These are phyloP conservation scores for Amylostereum areolatum DNA, from an alignment of 1,284 basidiomycete genomes.

Conservation along the genomic window DNA sequence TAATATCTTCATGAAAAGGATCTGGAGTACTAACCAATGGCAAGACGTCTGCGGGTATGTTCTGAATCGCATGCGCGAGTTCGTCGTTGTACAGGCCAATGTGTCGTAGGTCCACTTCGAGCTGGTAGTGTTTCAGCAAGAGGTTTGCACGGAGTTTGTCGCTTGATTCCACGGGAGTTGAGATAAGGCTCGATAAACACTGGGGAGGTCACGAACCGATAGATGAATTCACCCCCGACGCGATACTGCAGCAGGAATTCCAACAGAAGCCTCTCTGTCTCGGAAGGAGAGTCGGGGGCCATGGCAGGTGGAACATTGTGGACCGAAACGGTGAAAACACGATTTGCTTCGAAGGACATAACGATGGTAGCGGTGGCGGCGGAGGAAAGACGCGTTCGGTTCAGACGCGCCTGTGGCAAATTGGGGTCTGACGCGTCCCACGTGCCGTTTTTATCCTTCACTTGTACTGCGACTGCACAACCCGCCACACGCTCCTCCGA, in stretches of 20 bases:
- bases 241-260: slow-evolving; percentile 87
- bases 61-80: slow-evolving; percentile 86
- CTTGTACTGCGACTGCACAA: no score
- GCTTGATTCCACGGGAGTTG: slow-evolving; percentile 34
- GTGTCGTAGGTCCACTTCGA: slow-evolving; percentile 92
- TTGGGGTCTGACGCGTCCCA: slow-evolving; percentile 5
- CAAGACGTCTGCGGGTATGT: slow-evolving; percentile 84
- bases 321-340: slow-evolving; percentile 74
- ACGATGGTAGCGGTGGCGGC: slow-evolving; percentile 18
- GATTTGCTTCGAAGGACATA: slow-evolving; percentile 73
- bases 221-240: slow-evolving; percentile 84
- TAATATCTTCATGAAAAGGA: not conserved
- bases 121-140: slow-evolving; percentile 84
- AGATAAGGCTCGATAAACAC: slow-evolving; percentile 8
- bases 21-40: slow-evolving; percentile 58
- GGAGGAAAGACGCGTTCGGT: not conserved
- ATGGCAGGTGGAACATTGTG: slow-evolving; percentile 50
- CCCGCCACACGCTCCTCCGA: no score
- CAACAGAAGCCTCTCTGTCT: slow-evolving; percentile 73
- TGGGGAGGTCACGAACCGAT: slow-evolving; percentile 47
- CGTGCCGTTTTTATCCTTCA: not conserved
- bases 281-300: slow-evolving; percentile 65
- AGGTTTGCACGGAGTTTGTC: slow-evolving; percentile 89
- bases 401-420: no score
- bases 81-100: slow-evolving; percentile 91